These are phyloP conservation scores for Cephalotrichum gorgonifer DNA, from an alignment of 2,329 filamentous ascomycete species.

Conservation along the genomic window DNA sequence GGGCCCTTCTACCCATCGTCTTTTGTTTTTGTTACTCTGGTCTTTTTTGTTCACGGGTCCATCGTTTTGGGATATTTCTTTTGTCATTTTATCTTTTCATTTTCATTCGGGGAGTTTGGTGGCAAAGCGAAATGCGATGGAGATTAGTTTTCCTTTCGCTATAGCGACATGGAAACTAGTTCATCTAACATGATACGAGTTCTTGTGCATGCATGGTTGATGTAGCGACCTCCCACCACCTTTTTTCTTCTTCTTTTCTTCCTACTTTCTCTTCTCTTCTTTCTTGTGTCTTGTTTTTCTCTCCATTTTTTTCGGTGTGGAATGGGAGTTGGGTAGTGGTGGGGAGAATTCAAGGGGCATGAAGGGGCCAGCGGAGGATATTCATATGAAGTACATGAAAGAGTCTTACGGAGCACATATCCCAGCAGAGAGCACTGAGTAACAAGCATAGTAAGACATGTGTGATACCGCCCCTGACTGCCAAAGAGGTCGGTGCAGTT, in stretches of 20 bases:
- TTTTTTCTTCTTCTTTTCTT: background rate
- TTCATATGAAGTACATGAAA: too few relatives aligned
- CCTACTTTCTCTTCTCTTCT: background rate
- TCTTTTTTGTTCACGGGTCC: background rate
- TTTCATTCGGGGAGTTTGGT: background rate
- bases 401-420: too few relatives aligned
- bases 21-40: background rate
- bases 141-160: background rate
- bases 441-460: too few relatives aligned
- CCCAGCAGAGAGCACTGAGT: too few relatives aligned
- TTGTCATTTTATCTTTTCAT: background rate
- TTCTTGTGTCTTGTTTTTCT: background rate
- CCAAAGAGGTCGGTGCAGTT: background rate
- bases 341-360: too few relatives aligned
- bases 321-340: background rate
- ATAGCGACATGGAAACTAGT: too few relatives aligned
- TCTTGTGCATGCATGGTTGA: too few relatives aligned
- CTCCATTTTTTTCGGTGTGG: background rate
- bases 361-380: too few relatives aligned
- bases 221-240: too few relatives aligned
- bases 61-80: background rate
- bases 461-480: too few relatives aligned
- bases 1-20: background rate
- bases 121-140: too few relatives aligned
- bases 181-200: too few relatives aligned